Evolutionary conservation across 2,329 filamentous ascomycete species (phyloP), one percentile per base, ranked within the genome.

Genomic region (Paraphaeosphaeria sporulosa): DNA sequence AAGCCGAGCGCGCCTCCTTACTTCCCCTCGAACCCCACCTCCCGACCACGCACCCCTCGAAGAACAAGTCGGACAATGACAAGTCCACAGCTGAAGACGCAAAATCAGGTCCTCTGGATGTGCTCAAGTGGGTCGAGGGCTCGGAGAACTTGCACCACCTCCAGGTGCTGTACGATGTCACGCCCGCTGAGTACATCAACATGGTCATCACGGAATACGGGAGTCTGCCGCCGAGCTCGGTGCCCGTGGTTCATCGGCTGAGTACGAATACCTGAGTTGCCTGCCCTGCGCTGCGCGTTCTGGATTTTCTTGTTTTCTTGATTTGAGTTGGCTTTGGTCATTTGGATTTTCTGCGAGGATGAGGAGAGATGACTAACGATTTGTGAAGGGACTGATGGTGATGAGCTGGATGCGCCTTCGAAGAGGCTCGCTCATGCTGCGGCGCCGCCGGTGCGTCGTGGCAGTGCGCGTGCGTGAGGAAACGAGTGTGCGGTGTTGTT

Each of bases 131-230:
- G 76, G 74, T 78, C 32, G 74, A 69, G 30, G 73, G 70, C 36
- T 69, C 68, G 34, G 69, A 70, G 69, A 79, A 67, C 58, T 75
- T 90, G 59, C 87, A 89, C 72, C 80, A 90, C 42, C 79, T 89
- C 63, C 91, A 91, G 73, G 85, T 97, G 61, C 87, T 98, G 79
- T 97, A 96, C 74, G 95, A 99, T 76, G 92, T 94, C 50, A 99
- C 95, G 0, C 91, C 90, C 15, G 91, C 92, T 4, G 90, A 92
- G 70, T 94, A 93, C 72, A 89, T 98, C 65, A 90, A 92, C 42
- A 91, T 94, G 78, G 90, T 99, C 43, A 88, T 98, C 52, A 97
- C 93, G 3, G 95, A 99, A 80, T 89, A 94, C 74, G 95, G 94
- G 44, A 92, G 88, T 71, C 86, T 96, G 64, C 92, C 93, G 53